Percentiles rank a stretch among this genome's conserved stretches.
Conservation (phyloP, 352 stramenopile genomes). For the Phytophthora sp. region DNA sequence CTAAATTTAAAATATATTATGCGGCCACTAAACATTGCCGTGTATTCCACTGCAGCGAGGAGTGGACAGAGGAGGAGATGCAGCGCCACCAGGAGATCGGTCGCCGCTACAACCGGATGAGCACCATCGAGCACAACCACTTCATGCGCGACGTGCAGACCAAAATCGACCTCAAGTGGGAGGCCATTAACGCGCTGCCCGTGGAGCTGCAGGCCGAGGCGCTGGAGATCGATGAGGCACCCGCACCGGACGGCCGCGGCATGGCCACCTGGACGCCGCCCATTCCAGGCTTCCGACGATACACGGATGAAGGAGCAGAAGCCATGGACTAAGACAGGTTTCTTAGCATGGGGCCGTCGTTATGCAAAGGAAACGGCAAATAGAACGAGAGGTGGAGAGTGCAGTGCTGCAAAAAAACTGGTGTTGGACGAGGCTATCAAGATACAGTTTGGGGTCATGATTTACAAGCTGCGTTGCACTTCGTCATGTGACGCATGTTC, state of each 20-base stretch:
- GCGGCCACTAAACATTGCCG: neutral
- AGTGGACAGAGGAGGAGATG: slow-evolving; percentile 84
- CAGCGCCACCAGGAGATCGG: slow-evolving; percentile 81
- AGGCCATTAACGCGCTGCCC: slow-evolving; percentile 88
- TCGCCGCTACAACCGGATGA: slow-evolving; percentile 83
- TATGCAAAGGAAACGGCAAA: slow-evolving; percentile 26
- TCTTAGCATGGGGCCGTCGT: slow-evolving; percentile 19
- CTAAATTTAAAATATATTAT: neutral
- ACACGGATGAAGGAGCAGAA: slow-evolving; percentile 64
- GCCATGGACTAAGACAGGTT: slow-evolving; percentile 26
- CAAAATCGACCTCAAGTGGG: slow-evolving; percentile 93
- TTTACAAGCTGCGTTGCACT: slow-evolving; percentile 25
- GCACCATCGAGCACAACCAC: slow-evolving; percentile 86
- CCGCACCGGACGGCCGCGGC: slow-evolving; percentile 66
- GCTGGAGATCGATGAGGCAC: slow-evolving; percentile 67
- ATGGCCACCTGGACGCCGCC: slow-evolving; percentile 90
- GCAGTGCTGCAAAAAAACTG: slow-evolving; percentile 20
- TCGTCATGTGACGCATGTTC: slow-evolving; percentile 13
- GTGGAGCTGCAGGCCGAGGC: slow-evolving; percentile 81
- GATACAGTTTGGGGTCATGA: slow-evolving; percentile 19
- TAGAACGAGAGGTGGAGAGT: slow-evolving; percentile 33
- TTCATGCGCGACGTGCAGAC: slow-evolving; percentile 89
- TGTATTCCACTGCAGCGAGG: slow-evolving; percentile 46
- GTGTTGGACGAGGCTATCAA: slow-evolving; percentile 23
- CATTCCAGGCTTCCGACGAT: slow-evolving; percentile 87